These are phyloP conservation scores for Usnea hakonensis DNA, from an alignment of 495 filamentous ascomycete genomes.

Conservation along the genomic window DNA sequence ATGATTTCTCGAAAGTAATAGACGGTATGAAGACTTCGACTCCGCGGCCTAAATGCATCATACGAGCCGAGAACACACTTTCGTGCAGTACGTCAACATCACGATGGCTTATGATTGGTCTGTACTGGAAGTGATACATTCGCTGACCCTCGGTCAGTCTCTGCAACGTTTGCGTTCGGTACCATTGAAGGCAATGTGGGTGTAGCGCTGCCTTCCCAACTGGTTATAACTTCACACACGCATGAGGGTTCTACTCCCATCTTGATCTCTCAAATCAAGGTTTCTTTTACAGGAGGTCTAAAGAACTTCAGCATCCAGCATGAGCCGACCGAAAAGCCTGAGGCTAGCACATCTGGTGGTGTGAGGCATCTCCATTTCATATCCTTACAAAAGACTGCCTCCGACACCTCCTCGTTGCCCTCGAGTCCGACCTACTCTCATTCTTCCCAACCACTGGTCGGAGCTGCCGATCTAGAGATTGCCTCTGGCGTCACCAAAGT, in stretches of 20 bases:
- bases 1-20: constrained; percentile 67
- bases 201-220: constrained; percentile 63
- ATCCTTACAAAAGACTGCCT: constrained; percentile 12
- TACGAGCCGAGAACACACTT: constrained; percentile 58
- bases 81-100: constrained; percentile 51
- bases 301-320: constrained; percentile 46
- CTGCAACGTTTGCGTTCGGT: constrained; percentile 65
- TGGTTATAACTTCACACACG: constrained; percentile 63
- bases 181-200: constrained; percentile 74
- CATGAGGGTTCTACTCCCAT: constrained; percentile 55
- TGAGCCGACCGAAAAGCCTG: constrained; percentile 26
- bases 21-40: constrained; percentile 43
- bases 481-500: constrained; percentile 59
- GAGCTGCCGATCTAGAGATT: constrained; percentile 60
- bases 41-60: constrained; percentile 54
- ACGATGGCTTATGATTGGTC: neutral
- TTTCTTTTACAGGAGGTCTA: constrained; percentile 63
- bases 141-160: constrained; percentile 38
- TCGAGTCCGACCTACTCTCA: constrained; percentile 5
- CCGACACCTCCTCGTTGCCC: neutral
- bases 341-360: constrained; percentile 11
- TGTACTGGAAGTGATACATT: neutral
- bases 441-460: constrained; percentile 33
- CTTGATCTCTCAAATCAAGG: constrained; percentile 52
- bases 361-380: neutral